phyloP scores from a whole-genome alignment of 1,284 basidiomycete species.

The Ustilago sp. region DNA sequence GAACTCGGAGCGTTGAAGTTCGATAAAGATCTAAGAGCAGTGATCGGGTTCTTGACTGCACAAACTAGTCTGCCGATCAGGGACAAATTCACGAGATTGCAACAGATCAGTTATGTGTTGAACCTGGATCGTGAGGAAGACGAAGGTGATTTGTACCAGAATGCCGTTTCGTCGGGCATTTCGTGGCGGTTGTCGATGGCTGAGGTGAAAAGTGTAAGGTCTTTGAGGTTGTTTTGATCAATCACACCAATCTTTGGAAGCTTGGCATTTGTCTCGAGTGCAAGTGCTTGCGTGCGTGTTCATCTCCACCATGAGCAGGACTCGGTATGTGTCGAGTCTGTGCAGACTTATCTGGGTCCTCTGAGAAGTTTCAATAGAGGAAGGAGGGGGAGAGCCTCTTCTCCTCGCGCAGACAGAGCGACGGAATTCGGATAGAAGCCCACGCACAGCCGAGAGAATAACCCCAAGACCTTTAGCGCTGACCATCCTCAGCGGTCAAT shows the following conservation, averaged over 20 bases:
- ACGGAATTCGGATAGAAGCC: not conserved
- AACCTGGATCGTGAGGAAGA: constrained; percentile 92
- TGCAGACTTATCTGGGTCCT: no score
- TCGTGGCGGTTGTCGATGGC: constrained; percentile 59
- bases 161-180: constrained; percentile 51
- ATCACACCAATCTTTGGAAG: not conserved
- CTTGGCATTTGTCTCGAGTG: not conserved
- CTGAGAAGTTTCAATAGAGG: no score
- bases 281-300: not conserved
- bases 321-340: no score
- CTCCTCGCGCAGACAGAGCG: no score
- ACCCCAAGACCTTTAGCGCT: not conserved
- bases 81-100: constrained; percentile 89
- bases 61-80: constrained; percentile 85
- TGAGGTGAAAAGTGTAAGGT: constrained; percentile 55
- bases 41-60: constrained; percentile 83
- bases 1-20: constrained; percentile 98
- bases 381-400: no score
- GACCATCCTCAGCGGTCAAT: not conserved
- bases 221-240: constrained; percentile 23
- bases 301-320: no score
- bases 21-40: constrained; percentile 88
- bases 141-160: constrained; percentile 72
- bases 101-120: constrained; percentile 91
- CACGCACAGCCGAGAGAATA: not conserved